phyloP scores from a whole-genome alignment of 257 asterid species.

The Scutellaria galericulata region DNA sequence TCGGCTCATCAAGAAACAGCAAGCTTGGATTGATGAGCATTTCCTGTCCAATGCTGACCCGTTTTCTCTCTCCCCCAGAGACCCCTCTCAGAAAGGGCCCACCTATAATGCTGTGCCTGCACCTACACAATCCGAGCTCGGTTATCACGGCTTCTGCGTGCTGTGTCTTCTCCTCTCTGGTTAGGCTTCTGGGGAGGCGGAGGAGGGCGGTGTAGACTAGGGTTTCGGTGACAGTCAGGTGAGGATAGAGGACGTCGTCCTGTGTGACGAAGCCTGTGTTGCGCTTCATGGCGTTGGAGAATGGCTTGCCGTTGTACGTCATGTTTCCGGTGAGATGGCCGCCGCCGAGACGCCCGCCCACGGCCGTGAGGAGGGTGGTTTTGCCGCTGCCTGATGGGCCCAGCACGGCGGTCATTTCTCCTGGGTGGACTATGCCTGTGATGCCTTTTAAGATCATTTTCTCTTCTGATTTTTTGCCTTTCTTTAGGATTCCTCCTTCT shows the following conservation, averaged over 20 bases:
- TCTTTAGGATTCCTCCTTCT: slow-evolving; percentile 33
- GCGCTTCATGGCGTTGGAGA: slow-evolving; percentile 58
- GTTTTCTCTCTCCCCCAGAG: slow-evolving; percentile 79
- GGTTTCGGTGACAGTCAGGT: slow-evolving; percentile 74
- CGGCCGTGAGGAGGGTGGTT: slow-evolving; percentile 70
- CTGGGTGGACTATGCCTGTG: slow-evolving; percentile 63
- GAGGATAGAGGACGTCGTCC: slow-evolving; percentile 73
- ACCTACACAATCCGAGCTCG: slow-evolving; percentile 59
- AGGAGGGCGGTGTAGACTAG: slow-evolving; percentile 69
- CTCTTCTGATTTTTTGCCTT: slow-evolving; percentile 43
- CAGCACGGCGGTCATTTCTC: slow-evolving; percentile 79
- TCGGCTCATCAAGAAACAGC: slow-evolving; percentile 78
- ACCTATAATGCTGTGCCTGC: slow-evolving; percentile 62
- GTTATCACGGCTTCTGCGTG: slow-evolving; percentile 60
- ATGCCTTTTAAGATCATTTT: slow-evolving; percentile 67
- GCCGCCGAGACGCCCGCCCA: slow-evolving; percentile 65
- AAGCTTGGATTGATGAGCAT: slow-evolving; percentile 80
- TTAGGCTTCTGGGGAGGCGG: slow-evolving; percentile 60
- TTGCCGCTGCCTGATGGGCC: slow-evolving; percentile 97
- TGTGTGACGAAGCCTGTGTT: slow-evolving; percentile 79
- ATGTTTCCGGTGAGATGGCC: slow-evolving; percentile 54
- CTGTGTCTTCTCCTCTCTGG: slow-evolving; percentile 43
- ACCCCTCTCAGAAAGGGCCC: slow-evolving; percentile 55
- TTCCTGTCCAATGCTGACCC: slow-evolving; percentile 87
- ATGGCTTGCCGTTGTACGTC: slow-evolving; percentile 62